phyloP scores from a whole-genome alignment of 148 eudicot species.

The Chenopodium suecicum region DNA sequence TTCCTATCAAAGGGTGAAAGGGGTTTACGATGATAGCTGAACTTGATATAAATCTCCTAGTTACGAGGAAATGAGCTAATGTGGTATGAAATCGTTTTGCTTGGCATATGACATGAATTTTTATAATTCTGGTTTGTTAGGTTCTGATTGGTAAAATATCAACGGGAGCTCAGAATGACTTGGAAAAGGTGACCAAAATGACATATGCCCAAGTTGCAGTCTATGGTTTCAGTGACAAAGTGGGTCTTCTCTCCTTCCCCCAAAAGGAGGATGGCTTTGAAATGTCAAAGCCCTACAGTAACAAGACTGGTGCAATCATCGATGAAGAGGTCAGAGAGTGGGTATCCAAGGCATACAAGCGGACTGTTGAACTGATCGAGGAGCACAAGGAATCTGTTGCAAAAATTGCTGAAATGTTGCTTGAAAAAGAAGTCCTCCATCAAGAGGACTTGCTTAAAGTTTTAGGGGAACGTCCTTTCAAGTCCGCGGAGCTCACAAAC shows the following conservation, averaged over 20 bases:
- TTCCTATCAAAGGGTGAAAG: not conserved
- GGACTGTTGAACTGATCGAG: conserved; percentile 55
- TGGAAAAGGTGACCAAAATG: conserved; percentile 90
- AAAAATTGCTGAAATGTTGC: conserved; percentile 70
- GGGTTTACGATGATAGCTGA: not conserved
- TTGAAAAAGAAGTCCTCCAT: conserved; percentile 87
- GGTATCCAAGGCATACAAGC: conserved; percentile 71
- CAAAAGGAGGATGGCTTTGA: conserved; percentile 66
- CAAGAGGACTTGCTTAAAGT: conserved; percentile 75
- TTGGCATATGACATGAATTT: not conserved
- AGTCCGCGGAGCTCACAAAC: conserved; percentile 57
- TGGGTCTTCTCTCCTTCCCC: conserved; percentile 88
- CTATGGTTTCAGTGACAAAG: conserved; percentile 86
- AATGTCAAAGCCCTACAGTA: conserved; percentile 81
- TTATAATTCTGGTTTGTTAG: conserved; percentile 30
- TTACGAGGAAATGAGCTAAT: not conserved
- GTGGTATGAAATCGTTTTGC: not conserved
- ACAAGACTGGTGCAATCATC: conserved; percentile 73
- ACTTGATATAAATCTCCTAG: not conserved
- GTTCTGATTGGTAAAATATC: conserved; percentile 81
- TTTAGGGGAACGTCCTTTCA: conserved; percentile 78
- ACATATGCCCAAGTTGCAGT: conserved; percentile 90
- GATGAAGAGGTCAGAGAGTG: conserved; percentile 84
- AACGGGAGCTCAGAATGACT: conserved; percentile 88
- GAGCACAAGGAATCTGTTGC: conserved; percentile 80